Evolutionary conservation across 192 early-diverging fungal species (phyloP), one percentile per base, ranked within the genome.

Genomic region (Jimgerdemannia flammicorona): DNA sequence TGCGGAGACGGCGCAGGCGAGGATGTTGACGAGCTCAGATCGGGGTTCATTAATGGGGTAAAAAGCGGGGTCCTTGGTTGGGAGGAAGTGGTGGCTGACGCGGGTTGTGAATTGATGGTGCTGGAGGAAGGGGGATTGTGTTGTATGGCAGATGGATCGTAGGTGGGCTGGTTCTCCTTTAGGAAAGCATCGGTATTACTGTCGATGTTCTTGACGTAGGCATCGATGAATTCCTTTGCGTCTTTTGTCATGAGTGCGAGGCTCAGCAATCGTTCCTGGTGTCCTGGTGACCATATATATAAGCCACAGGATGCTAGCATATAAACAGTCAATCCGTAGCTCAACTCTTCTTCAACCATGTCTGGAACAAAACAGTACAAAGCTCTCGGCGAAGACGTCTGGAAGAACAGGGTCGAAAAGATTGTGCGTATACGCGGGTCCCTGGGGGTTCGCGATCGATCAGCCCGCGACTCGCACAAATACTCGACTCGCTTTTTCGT

Each of bases 361-460:
- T 49, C 70, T 39, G 81, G 88, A 11, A 29, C 29, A 29, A 92
- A 91, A 72, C 93, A 91, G 70, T 91, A 91, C 85, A 93, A 92
- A 82, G 69, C 87, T 1, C 78, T 93, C n/a, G 97, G 97, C 66
- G 96, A 99, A 40, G 97, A 99, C 70, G 89, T 97, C 14, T 99
- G 96, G 96, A 97, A 96, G 79, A 93, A 89, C 78, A 92, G 90
- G 69, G 90, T 96, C 40, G 97, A 99, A 75, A 98, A 98, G 85
- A 95, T 98, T 85, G 95, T 96, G 84, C 83, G 87, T 81, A 68
- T 7, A 10, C 29, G 3, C 19, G 14, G 29, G 29, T 29, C 29
- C 29, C 29, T 29, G 29, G 29, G n/a, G 29, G 29, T 29, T 29
- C 29, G 29, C 29, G 29, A 29, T 29, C 29, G 29, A 18, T 65